These are phyloP conservation scores for Lonicera japonica DNA, from an alignment of 129 eudicot genomes.

Conservation along the genomic window DNA sequence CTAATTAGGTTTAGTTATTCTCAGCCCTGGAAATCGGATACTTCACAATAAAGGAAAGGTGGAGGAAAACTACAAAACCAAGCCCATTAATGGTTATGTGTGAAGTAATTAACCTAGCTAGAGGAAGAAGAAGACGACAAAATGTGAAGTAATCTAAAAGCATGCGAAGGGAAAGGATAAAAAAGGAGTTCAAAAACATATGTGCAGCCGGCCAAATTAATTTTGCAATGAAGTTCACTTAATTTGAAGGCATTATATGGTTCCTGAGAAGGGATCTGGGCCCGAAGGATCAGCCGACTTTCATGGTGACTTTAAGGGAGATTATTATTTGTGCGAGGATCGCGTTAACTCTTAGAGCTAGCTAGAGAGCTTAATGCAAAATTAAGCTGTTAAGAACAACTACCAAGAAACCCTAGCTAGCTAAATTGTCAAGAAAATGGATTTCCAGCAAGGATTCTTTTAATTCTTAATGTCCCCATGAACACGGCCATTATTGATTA, in stretches of 20 bases:
- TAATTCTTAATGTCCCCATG: conserved; percentile 13
- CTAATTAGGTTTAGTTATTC: background rate
- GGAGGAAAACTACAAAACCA: background rate
- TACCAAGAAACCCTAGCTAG: conserved; percentile 44
- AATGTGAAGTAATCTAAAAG: conserved; percentile 35
- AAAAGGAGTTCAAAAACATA: background rate
- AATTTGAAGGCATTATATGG: conserved; percentile 57
- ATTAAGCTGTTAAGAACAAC: conserved; percentile 19
- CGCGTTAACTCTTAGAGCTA: conserved; percentile 22
- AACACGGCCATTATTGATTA: conserved; percentile 13
- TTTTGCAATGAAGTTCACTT: conserved; percentile 11
- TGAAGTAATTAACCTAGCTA: background rate
- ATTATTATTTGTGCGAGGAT: conserved; percentile 35
- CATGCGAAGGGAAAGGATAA: conserved; percentile 13
- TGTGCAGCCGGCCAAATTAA: background rate
- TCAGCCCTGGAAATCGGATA: background rate
- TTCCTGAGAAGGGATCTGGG: conserved; percentile 53
- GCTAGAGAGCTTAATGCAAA: conserved; percentile 11
- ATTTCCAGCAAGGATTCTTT: conserved; percentile 24
- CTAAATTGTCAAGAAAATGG: conserved; percentile 23
- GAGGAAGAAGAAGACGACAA: background rate
- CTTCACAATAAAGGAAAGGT: background rate
- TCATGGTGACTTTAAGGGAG: conserved; percentile 70
- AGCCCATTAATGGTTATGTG: background rate
- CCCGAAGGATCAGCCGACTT: conserved; percentile 93